These are phyloP conservation scores for Phoma herbarum DNA, from an alignment of 2,329 filamentous ascomycete species.

Conservation along the genomic window DNA sequence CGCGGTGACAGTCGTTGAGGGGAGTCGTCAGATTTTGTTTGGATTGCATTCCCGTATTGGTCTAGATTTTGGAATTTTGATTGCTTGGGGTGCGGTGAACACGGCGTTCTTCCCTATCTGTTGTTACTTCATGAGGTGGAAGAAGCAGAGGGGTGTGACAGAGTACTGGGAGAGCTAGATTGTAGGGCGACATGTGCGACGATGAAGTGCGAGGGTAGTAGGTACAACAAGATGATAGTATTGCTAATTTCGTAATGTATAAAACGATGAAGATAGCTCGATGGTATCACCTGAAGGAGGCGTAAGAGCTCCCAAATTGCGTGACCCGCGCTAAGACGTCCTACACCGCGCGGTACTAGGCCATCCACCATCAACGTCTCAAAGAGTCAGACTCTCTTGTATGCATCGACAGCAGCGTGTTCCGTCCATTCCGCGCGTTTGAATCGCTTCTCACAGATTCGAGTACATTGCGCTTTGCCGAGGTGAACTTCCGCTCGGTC, in stretches of 20 bases:
- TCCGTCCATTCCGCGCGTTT: neutral
- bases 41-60: constrained; percentile 66
- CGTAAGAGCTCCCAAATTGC: neutral
- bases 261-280: neutral
- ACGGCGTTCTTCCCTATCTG: constrained; percentile 62
- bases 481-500: constrained; percentile 13
- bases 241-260: neutral
- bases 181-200: neutral
- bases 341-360: neutral
- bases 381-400: neutral
- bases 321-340: neutral
- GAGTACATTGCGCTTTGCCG: neutral
- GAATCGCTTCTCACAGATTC: neutral
- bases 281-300: neutral
- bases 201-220: no score
- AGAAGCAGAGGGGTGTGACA: constrained; percentile 25
- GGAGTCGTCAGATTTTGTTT: constrained; percentile 67
- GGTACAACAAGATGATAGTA: neutral
- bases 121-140: constrained; percentile 53
- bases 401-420: neutral
- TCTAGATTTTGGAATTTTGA: constrained; percentile 67
- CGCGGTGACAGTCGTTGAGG: constrained; percentile 62
- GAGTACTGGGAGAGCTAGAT: constrained; percentile 25
- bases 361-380: neutral
- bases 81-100: constrained; percentile 66